A percentile compares a stretch with the other conserved stretches of the same genome.
Conservation (phyloP, 1,284 basidiomycete species). For the Chondrostereum purpureum region DNA sequence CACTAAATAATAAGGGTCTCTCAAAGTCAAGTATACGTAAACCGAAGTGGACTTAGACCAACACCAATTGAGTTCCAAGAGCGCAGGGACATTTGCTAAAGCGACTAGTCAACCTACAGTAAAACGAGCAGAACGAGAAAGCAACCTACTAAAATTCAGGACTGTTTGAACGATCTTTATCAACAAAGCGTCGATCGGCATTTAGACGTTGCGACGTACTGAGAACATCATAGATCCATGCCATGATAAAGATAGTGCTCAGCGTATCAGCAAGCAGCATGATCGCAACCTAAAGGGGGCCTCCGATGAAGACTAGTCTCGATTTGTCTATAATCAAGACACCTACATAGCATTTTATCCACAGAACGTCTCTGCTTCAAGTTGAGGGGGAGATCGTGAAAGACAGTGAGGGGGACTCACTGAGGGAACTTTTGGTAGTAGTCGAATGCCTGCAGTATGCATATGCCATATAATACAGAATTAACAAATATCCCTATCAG, state of each 20-base stretch:
- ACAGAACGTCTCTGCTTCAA: background rate
- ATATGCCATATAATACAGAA: background rate
- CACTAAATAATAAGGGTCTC: background rate
- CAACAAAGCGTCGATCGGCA: background rate
- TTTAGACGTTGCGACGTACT: background rate
- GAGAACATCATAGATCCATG: background rate
- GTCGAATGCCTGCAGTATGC: conserved; percentile 1
- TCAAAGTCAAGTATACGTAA: background rate
- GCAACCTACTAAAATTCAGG: background rate
- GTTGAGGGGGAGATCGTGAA: background rate
- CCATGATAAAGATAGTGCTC: background rate
- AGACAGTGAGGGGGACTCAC: background rate
- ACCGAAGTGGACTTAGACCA: background rate
- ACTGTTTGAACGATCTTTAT: too few species aligned
- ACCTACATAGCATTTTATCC: background rate
- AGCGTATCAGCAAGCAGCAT: background rate
- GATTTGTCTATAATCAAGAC: too few species aligned
- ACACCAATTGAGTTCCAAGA: background rate
- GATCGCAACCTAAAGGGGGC: background rate
- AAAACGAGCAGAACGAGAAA: background rate
- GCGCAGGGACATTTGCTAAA: background rate
- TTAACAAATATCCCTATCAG: conserved; percentile 1
- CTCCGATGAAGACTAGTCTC: background rate
- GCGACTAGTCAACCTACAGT: background rate
- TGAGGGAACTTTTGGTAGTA: conserved; percentile 1